Base-by-base conservation (phyloP, 306 rosid genomes). In the Clitoria ternatea region DNA sequence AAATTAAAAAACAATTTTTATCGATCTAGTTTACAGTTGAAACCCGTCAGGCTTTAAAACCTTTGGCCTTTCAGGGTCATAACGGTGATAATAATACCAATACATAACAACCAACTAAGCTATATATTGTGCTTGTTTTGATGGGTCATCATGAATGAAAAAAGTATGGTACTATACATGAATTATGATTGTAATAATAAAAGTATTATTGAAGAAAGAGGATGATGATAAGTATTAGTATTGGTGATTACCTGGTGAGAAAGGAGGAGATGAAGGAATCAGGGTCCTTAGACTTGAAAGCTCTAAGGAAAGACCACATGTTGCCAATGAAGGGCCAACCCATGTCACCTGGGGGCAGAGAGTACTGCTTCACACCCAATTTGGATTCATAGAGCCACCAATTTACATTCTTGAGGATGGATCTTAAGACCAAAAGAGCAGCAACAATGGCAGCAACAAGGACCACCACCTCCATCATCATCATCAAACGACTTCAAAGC, bases 251-350 rank as follows among this genome's bases (percentile, higher is more conserved):
- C 98, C 98, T 90, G 86, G 90, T 68, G 33, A 85, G 69, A 33
- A 84, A 76, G 63, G 91, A 75, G 40, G 84, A 59, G 73, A 93
- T 23, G 87, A 93, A 93, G 36, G 98, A 79, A 61, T 90, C 97
- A 43, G 98, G 98, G 13, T 85, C 70, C 12, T 19, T 12, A 39
- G 97, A 86, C 84, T 90, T 93, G 96, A 93, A 93, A 52, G 98
- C 97, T 52, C 50, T 23, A 40, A 90, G 96, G 76, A 93, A 93
- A 81, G 96, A 76, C 98, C 94, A 93, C 98, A 93, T 93, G 52
- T 90, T 93, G 48, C 98, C 98, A 30, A 93, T 80, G 89, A 88
- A 82, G 61, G 97, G 98, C 92, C 84, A 87, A 0, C 98, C 98
- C 79, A 90, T 60, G 73, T 93, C 92, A 24, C 98, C 98, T 0